Evolutionary conservation across 176 grass and related monocot genomes (phyloP).

Genomic region (Cymbopogon citratus): DNA sequence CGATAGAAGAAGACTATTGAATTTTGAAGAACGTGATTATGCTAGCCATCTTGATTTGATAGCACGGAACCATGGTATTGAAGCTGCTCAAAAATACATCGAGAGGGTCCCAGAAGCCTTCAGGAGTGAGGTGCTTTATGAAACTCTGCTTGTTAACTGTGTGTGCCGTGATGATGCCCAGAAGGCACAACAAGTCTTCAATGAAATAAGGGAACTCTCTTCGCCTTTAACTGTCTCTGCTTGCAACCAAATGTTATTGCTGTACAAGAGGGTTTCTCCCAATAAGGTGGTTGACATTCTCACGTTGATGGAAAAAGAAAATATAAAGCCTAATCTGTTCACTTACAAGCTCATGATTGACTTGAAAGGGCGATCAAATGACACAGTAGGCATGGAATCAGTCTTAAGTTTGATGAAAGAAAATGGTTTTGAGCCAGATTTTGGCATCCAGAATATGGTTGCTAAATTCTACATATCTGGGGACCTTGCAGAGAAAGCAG

Average conservation of each 20-base stretch:
- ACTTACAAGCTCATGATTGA: slow-evolving; percentile 77
- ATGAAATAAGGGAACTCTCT: slow-evolving; percentile 60
- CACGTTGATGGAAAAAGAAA: slow-evolving; percentile 63
- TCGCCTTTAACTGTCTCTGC: slow-evolving; percentile 49
- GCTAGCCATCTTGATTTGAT: slow-evolving; percentile 69
- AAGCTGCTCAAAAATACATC: slow-evolving; percentile 58
- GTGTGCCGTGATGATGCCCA: slow-evolving; percentile 35
- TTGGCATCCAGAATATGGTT: slow-evolving; percentile 30
- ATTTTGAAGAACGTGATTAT: slow-evolving; percentile 60
- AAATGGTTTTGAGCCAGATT: slow-evolving; percentile 43
- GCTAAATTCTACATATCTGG: slow-evolving; percentile 50
- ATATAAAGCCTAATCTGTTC: slow-evolving; percentile 47
- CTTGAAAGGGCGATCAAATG: slow-evolving; percentile 58
- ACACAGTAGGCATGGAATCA: slow-evolving; percentile 56
- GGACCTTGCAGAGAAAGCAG: slow-evolving; percentile 57
- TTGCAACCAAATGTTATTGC: slow-evolving; percentile 71
- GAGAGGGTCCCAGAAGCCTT: slow-evolving; percentile 44
- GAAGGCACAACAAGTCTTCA: slow-evolving; percentile 72
- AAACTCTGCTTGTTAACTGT: slow-evolving; percentile 59
- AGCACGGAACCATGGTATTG: slow-evolving; percentile 53
- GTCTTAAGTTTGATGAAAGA: slow-evolving; percentile 54
- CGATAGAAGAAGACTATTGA: slow-evolving; percentile 39
- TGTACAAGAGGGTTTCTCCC: slow-evolving; percentile 57
- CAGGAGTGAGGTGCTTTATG: slow-evolving; percentile 57
- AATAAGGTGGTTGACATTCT: slow-evolving; percentile 55